These are phyloP conservation scores for Acmispon strigosus DNA, from an alignment of 306 rosid genomes.

Conservation along the genomic window DNA sequence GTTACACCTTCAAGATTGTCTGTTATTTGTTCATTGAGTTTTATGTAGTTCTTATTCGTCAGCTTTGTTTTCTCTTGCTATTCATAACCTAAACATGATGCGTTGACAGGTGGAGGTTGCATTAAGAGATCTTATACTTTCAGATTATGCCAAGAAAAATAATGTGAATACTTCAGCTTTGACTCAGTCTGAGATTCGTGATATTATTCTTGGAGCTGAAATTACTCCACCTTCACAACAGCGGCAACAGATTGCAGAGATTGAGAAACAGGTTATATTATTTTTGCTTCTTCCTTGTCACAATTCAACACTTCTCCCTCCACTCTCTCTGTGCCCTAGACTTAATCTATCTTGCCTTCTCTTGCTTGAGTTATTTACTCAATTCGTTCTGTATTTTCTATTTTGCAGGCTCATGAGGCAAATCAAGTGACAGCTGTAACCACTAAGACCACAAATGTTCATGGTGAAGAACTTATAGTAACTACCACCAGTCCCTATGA, in stretches of 20 bases:
- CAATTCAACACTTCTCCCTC: not conserved
- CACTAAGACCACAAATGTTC: slow-evolving; percentile 86
- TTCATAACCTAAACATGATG: not conserved
- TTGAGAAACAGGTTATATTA: slow-evolving; percentile 81
- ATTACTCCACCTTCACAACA: slow-evolving; percentile 99
- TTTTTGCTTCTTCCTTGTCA: not conserved
- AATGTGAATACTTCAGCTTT: slow-evolving; percentile 95
- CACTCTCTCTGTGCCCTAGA: not conserved
- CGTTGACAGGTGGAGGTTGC: slow-evolving; percentile 94
- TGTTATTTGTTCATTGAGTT: not conserved
- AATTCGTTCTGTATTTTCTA: slow-evolving; percentile 3
- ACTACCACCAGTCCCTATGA: slow-evolving; percentile 98
- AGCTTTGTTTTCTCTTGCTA: not conserved
- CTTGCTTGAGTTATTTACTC: not conserved
- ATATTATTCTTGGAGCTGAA: slow-evolving; percentile 98
- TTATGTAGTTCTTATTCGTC: not conserved
- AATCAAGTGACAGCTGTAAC: slow-evolving; percentile 95
- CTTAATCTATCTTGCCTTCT: not conserved
- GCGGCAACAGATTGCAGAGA: slow-evolving; percentile 97
- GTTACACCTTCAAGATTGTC: not conserved
- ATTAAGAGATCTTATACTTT: slow-evolving; percentile 90
- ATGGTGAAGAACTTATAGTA: slow-evolving; percentile 92
- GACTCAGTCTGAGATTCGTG: slow-evolving; percentile 98
- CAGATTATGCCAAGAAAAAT: slow-evolving; percentile 98
- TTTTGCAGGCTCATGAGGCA: slow-evolving; percentile 73